Evolutionary conservation across 345 rosid species (phyloP).

Genomic region (Pelargonium nanum): DNA sequence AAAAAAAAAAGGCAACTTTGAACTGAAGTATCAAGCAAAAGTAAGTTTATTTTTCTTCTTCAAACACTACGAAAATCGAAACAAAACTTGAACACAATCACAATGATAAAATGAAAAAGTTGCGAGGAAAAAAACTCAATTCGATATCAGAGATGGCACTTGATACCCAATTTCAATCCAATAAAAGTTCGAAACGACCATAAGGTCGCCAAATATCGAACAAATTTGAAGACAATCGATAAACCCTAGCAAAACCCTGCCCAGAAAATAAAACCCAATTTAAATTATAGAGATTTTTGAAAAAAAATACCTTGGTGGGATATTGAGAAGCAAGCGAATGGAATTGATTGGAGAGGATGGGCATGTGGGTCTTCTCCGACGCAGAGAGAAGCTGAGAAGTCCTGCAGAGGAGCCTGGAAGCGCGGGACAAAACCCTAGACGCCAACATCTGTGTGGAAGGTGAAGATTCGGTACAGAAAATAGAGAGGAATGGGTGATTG

Average conservation of each 20-base stretch:
- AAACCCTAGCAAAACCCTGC: constrained; percentile 43
- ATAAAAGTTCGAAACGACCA: no score
- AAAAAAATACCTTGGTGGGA: constrained; percentile 27
- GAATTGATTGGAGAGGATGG: constrained; percentile 25
- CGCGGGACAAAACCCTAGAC: constrained; percentile 45
- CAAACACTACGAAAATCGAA: background rate
- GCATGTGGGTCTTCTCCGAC: constrained; percentile 27
- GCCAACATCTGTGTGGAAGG: no score
- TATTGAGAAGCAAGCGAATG: constrained; percentile 26
- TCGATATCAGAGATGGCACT: background rate
- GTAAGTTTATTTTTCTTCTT: no score
- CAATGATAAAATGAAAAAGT: no score
- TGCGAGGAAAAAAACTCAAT: background rate
- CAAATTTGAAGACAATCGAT: constrained; percentile 8
- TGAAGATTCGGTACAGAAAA: no score
- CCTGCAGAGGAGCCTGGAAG: constrained; percentile 34
- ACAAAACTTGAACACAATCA: background rate
- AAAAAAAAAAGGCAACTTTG: background rate
- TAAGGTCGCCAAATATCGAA: background rate
- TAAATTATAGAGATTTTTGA: background rate
- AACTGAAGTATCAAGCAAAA: background rate
- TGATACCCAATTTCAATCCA: no score
- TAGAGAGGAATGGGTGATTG: no score
- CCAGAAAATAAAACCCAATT: background rate
- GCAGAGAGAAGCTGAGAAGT: constrained; percentile 35